These are phyloP conservation scores for Hypoxylon fragiforme DNA, from an alignment of 495 filamentous ascomycete species.

Conservation along the genomic window DNA sequence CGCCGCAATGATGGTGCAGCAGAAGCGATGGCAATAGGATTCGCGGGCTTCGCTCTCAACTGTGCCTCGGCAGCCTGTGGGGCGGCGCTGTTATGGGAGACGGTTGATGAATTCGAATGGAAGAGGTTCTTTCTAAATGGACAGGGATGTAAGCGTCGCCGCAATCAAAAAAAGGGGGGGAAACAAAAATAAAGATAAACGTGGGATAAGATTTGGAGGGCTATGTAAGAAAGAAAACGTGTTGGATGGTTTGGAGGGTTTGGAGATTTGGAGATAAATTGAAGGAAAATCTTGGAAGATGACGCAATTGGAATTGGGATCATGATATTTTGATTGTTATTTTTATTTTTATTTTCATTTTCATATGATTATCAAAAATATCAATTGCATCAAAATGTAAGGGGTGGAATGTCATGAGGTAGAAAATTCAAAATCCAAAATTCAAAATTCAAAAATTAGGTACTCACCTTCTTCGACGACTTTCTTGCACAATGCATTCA, in stretches of 20 bases:
- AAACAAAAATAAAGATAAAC: slow-evolving; percentile 15
- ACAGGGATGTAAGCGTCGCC: slow-evolving; percentile 34
- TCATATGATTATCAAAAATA: background rate
- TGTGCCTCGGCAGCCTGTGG: slow-evolving; percentile 45
- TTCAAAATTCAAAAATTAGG: slow-evolving; percentile 4
- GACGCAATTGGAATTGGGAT: slow-evolving; percentile 21
- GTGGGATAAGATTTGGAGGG: no score
- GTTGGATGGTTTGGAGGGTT: slow-evolving; percentile 1
- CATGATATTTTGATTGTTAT: slow-evolving; percentile 10
- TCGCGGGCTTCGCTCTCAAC: slow-evolving; percentile 40
- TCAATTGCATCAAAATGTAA: slow-evolving; percentile 8
- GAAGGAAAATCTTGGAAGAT: slow-evolving; percentile 9
- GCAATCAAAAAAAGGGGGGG: slow-evolving; percentile 14
- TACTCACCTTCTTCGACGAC: slow-evolving; percentile 84
- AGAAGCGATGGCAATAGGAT: slow-evolving; percentile 38
- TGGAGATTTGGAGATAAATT: slow-evolving; percentile 16
- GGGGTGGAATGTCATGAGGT: no score
- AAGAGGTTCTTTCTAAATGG: slow-evolving; percentile 46
- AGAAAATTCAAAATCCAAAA: no score
- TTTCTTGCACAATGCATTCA: slow-evolving; percentile 86
- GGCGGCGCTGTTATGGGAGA: slow-evolving; percentile 25
- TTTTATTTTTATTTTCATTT: no score
- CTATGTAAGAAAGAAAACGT: no score
- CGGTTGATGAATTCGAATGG: slow-evolving; percentile 32
- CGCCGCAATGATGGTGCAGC: slow-evolving; percentile 26